Conservation (phyloP, 2,329 filamentous ascomycete genomes). For the Talaromyces sp. region DNA sequence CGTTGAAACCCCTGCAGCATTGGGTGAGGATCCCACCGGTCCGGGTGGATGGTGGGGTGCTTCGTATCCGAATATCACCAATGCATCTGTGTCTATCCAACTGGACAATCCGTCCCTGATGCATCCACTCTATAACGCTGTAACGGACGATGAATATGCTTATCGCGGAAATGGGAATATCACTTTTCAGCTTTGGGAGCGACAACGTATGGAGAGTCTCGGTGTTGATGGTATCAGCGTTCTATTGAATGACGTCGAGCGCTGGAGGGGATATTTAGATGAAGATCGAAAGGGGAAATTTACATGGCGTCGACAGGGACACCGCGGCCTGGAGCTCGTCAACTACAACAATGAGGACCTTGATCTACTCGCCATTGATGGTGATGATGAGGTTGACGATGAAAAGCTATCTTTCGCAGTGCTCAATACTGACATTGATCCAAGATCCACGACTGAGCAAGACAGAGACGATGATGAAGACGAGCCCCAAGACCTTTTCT, state of each 20-base stretch:
- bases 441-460: constrained; percentile 13
- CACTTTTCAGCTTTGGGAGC: constrained; percentile 44
- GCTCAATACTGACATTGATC: constrained; percentile 12
- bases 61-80: constrained; percentile 54
- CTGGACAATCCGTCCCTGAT: constrained; percentile 31
- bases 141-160: constrained; percentile 20
- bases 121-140: constrained; percentile 6
- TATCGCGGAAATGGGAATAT: constrained; percentile 45
- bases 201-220: constrained; percentile 37
- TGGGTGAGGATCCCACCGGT: constrained; percentile 53
- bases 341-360: not conserved
- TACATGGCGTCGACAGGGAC: constrained; percentile 48
- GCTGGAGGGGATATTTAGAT: constrained; percentile 56
- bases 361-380: not conserved
- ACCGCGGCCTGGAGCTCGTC: constrained; percentile 37
- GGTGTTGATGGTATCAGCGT: constrained; percentile 57
- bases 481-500: constrained; percentile 43
- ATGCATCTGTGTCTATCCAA: constrained; percentile 42
- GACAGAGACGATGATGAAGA: constrained; percentile 23
- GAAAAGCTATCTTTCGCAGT: not conserved
- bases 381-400: not conserved
- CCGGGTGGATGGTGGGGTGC: constrained; percentile 45
- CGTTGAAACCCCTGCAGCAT: constrained; percentile 71
- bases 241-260: constrained; percentile 62
- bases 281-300: constrained; percentile 48